phyloP scores from a whole-genome alignment of 2,329 filamentous ascomycete species.

The Penicillium glabrum region DNA sequence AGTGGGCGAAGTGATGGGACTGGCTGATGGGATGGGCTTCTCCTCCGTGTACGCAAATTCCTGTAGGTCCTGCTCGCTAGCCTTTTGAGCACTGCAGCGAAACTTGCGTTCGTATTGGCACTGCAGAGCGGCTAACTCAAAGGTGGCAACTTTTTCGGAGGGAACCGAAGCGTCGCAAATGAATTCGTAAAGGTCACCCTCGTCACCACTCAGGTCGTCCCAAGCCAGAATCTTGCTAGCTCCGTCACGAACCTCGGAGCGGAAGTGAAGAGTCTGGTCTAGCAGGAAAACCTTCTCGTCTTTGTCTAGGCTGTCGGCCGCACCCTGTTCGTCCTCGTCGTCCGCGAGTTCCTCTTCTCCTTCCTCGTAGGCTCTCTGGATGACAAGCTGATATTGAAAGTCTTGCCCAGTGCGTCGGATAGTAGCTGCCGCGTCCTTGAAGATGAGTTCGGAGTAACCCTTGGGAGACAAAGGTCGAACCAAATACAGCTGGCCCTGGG shows the following conservation, averaged over 20 bases:
- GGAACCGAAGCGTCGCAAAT: conserved; percentile 79
- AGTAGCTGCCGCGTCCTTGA: conserved; percentile 90
- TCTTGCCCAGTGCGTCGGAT: conserved; percentile 93
- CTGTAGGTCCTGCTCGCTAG: conserved; percentile 75
- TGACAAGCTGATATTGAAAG: conserved; percentile 94
- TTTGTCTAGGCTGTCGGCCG: conserved; percentile 77
- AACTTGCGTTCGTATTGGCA: conserved; percentile 99
- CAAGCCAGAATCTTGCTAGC: conserved; percentile 88
- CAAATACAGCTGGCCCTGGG: conserved; percentile 94
- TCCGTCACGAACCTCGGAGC: conserved; percentile 75
- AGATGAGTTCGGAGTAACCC: conserved; percentile 97
- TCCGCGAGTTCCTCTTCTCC: conserved; percentile 92
- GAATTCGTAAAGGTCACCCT: conserved; percentile 95
- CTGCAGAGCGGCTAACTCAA: conserved; percentile 80
- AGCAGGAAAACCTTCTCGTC: conserved; percentile 97
- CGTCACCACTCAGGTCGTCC: conserved; percentile 91
- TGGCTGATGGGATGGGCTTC: conserved; percentile 60
- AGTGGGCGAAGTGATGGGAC: conserved; percentile 54
- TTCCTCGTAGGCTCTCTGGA: conserved; percentile 96
- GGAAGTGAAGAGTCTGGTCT: conserved; percentile 87
- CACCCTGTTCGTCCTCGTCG: conserved; percentile 81
- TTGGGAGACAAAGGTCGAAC: conserved; percentile 94
- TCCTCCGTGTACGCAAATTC: conserved; percentile 77
- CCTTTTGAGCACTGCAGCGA: conserved; percentile 73
- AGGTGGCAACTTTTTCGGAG: conserved; percentile 71